These are phyloP conservation scores for Schwanniomyces etchellsii DNA, from an alignment of 1,139 yeast genomes.

Conservation along the genomic window DNA sequence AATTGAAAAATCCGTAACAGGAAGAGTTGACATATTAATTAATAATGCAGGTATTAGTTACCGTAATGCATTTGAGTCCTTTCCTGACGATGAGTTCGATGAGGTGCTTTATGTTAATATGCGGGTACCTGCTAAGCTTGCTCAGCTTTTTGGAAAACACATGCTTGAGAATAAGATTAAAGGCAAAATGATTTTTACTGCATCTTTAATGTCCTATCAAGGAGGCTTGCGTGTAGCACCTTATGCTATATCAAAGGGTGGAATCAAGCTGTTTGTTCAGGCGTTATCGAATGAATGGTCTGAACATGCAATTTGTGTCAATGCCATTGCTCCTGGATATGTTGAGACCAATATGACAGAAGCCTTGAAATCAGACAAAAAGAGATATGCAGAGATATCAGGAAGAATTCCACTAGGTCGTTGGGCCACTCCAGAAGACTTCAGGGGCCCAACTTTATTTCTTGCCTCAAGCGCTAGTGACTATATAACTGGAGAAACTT, in stretches of 20 bases:
- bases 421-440: conserved; percentile 50
- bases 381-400: conserved; percentile 26
- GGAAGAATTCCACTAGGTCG: conserved; percentile 46
- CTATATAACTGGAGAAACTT: conserved; percentile 48
- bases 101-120: conserved; percentile 46
- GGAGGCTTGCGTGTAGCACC: conserved; percentile 30
- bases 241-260: conserved; percentile 52
- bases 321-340: conserved; percentile 54
- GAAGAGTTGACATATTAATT: conserved; percentile 43
- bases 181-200: conserved; percentile 22
- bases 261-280: conserved; percentile 41
- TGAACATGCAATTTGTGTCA: conserved; percentile 43
- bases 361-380: conserved; percentile 25
- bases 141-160: conserved; percentile 40
- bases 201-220: conserved; percentile 11
- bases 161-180: conserved; percentile 22
- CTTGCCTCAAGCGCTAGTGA: conserved; percentile 44
- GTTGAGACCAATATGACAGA: conserved; percentile 48
- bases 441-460: conserved; percentile 51
- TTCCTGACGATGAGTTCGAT: conserved; percentile 36
- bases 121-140: conserved; percentile 38
- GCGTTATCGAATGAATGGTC: conserved; percentile 52
- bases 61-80: conserved; percentile 28
- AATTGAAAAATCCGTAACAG: conserved; percentile 21
- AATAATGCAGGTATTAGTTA: conserved; percentile 52